Conservation (phyloP, 2,329 filamentous ascomycete species). For the Talaromyces verruculosus region DNA sequence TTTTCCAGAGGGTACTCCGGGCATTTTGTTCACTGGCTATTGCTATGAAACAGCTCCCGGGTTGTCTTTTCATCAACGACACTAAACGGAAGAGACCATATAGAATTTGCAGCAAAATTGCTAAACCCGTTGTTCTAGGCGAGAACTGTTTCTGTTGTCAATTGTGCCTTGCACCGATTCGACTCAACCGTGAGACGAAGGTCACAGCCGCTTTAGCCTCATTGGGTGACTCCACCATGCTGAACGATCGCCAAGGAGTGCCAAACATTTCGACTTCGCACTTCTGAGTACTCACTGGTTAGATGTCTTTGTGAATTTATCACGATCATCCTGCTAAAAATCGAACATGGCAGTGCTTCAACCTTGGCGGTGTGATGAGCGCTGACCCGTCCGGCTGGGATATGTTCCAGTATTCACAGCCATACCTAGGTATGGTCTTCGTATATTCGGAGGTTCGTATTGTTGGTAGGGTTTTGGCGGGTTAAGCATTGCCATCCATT, state of each 20-base stretch:
- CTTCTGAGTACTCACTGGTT: neutral
- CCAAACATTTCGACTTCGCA: neutral
- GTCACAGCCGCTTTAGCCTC: slow-evolving; percentile 5
- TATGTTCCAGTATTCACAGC: neutral
- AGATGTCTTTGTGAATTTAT: neutral
- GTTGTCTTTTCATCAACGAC: neutral
- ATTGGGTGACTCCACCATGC: neutral
- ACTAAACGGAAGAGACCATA: neutral
- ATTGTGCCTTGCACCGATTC: neutral
- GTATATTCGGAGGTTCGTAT: neutral
- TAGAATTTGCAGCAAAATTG: neutral
- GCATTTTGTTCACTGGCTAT: slow-evolving; percentile 42
- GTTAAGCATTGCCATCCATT: neutral
- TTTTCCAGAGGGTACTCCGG: slow-evolving; percentile 53
- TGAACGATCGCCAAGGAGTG: neutral
- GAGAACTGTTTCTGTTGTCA: neutral
- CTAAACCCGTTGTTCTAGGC: neutral
- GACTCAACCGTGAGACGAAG: neutral
- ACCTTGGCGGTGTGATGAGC: neutral
- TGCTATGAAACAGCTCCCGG: neutral
- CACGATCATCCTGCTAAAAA: neutral
- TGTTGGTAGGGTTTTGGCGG: too few relatives aligned
- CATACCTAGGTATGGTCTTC: neutral
- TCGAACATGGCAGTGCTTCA: neutral
- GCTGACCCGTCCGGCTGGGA: neutral